Percentiles rank a stretch among this genome's conserved stretches.
Conservation (phyloP, 495 filamentous ascomycete genomes). For the Tetracladium setigerum region DNA sequence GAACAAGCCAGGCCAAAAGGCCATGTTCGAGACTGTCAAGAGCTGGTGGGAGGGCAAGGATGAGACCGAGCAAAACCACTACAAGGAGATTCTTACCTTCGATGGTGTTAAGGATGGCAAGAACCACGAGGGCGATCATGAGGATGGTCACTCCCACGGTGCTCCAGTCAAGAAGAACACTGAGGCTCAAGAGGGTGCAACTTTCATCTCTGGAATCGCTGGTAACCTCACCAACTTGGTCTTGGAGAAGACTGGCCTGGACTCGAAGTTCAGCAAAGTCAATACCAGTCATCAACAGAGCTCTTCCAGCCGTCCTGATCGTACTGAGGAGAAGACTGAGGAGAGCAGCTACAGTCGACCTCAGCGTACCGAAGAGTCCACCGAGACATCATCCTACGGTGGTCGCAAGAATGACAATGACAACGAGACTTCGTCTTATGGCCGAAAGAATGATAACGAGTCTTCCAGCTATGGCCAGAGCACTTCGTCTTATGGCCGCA, state of each 20-base stretch:
- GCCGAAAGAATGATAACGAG: too few relatives aligned
- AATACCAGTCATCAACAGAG: neutral
- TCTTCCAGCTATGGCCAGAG: too few relatives aligned
- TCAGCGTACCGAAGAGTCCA: too few relatives aligned
- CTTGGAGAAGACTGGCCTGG: neutral
- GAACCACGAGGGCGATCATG: conserved; percentile 78
- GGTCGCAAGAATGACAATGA: too few relatives aligned
- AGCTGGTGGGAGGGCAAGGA: conserved; percentile 69
- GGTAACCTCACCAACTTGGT: neutral
- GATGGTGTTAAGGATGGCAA: conserved; percentile 64
- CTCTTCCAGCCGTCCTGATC: too few relatives aligned
- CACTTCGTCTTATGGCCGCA: too few relatives aligned
- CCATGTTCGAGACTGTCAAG: conserved; percentile 72
- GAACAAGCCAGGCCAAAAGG: conserved; percentile 63
- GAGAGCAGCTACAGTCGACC: too few relatives aligned
- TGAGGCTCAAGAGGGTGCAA: neutral
- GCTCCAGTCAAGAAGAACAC: conserved; percentile 35
- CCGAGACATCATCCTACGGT: too few relatives aligned
- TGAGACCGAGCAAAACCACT: conserved; percentile 49
- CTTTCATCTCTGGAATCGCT: neutral
- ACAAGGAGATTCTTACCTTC: conserved; percentile 65
- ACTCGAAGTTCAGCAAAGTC: conserved; percentile 1
- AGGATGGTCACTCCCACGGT: conserved; percentile 77
- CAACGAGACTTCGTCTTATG: too few relatives aligned
- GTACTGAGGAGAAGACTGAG: too few relatives aligned